Evolutionary conservation across 129 eudicot genomes (phyloP).

Genomic region (Lactuca sativa): DNA sequence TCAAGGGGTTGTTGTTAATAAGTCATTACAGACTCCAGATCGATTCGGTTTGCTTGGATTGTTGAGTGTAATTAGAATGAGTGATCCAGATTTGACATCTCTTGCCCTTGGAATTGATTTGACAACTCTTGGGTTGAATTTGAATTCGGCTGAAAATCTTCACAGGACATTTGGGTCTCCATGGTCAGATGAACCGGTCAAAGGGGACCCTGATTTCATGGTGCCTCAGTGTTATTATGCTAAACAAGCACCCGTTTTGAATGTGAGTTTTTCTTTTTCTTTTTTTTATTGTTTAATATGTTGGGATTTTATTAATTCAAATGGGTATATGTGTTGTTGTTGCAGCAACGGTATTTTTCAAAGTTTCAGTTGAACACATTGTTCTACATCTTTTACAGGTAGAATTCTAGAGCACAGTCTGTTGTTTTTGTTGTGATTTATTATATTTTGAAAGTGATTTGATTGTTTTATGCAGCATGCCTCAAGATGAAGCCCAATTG

Average conservation of each 20-base stretch:
- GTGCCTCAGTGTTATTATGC: constrained; percentile 82
- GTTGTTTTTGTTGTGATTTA: neutral
- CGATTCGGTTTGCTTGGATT: constrained; percentile 84
- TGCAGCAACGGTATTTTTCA: constrained; percentile 81
- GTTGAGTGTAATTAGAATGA: constrained; percentile 84
- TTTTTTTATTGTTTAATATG: neutral
- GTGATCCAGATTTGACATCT: constrained; percentile 78
- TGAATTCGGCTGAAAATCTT: constrained; percentile 82
- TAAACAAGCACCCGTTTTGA: constrained; percentile 69
- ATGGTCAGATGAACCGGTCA: constrained; percentile 88
- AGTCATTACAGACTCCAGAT: constrained; percentile 67
- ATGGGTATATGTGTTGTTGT: constrained; percentile 25
- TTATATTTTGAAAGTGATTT: neutral
- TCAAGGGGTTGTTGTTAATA: constrained; percentile 43
- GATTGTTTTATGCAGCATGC: constrained; percentile 70
- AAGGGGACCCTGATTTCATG: constrained; percentile 74
- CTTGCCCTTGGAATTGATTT: constrained; percentile 87
- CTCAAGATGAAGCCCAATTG: constrained; percentile 86
- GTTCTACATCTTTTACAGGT: constrained; percentile 95
- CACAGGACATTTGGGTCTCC: constrained; percentile 85
- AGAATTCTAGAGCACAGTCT: neutral
- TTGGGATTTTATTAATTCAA: neutral
- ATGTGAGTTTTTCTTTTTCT: constrained; percentile 39
- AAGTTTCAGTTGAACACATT: constrained; percentile 78
- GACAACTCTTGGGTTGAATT: constrained; percentile 79